Evolutionary conservation across 306 rosid genomes (phyloP).

Genomic region (Mimosa bimucronata): DNA sequence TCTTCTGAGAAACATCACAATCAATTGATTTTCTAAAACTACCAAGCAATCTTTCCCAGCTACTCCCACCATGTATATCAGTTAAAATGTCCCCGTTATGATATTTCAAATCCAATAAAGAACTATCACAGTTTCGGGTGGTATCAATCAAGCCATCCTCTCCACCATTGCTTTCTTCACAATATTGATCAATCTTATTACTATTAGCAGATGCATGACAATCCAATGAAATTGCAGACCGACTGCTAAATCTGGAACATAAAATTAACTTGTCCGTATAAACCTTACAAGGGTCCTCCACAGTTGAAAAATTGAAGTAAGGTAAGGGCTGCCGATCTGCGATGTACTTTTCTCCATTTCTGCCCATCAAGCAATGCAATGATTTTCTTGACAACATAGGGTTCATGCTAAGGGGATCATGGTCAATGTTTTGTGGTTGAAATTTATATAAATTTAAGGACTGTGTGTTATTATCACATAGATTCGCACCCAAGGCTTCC

Average conservation of each 20-base stretch:
- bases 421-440: constrained; percentile 46
- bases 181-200: constrained; percentile 42
- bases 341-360: constrained; percentile 46
- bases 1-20: constrained; percentile 48
- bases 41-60: constrained; percentile 84
- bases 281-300: constrained; percentile 80
- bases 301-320: constrained; percentile 71
- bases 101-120: constrained; percentile 45
- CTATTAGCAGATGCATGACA: constrained; percentile 39
- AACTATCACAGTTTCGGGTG: constrained; percentile 34
- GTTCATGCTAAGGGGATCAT: constrained; percentile 78
- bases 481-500: constrained; percentile 48
- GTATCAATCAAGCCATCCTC: constrained; percentile 48
- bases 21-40: constrained; percentile 41
- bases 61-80: constrained; percentile 76
- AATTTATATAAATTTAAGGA: constrained; percentile 44
- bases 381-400: constrained; percentile 71
- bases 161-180: constrained; percentile 36
- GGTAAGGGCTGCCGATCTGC: constrained; percentile 50
- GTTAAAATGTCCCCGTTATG: constrained; percentile 39
- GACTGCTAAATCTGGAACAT: constrained; percentile 36
- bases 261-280: constrained; percentile 48
- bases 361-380: constrained; percentile 47
- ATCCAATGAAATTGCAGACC: constrained; percentile 41
- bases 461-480: constrained; percentile 34